phyloP scores from a whole-genome alignment of 2,329 filamentous ascomycete species.

The Aspergillus novofumigatus region DNA sequence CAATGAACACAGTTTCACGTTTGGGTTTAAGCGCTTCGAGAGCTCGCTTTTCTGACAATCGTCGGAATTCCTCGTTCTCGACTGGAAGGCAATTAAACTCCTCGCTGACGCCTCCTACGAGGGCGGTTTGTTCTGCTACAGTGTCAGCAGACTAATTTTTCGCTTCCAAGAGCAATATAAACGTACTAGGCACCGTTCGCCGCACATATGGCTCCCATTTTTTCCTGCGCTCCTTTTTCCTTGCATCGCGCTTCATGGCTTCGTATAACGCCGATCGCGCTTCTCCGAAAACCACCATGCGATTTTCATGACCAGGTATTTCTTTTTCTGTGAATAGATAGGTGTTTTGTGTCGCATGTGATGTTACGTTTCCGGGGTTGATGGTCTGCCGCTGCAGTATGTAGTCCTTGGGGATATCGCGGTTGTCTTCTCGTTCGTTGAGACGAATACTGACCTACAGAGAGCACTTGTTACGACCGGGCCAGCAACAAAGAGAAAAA shows the following conservation, averaged over 20 bases:
- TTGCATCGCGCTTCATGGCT: slow-evolving; percentile 42
- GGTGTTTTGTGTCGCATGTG: slow-evolving; percentile 66
- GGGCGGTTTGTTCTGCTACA: slow-evolving; percentile 66
- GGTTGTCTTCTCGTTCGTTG: slow-evolving; percentile 63
- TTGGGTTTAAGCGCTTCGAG: slow-evolving; percentile 59
- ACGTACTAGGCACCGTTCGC: slow-evolving; percentile 67
- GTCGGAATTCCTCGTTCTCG: slow-evolving; percentile 65
- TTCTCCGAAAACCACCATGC: slow-evolving; percentile 40
- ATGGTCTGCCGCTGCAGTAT: slow-evolving; percentile 66
- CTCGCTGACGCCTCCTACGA: slow-evolving; percentile 68
- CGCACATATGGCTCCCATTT: slow-evolving; percentile 55
- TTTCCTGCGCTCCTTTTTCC: slow-evolving; percentile 48
- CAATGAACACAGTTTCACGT: slow-evolving; percentile 51
- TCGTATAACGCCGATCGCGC: slow-evolving; percentile 46
- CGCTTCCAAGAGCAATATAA: not conserved
- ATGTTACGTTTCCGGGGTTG: slow-evolving; percentile 36
- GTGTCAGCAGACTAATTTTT: slow-evolving; percentile 3
- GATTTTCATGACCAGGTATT: slow-evolving; percentile 66
- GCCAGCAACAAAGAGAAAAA: not conserved
- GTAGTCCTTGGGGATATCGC: slow-evolving; percentile 81
- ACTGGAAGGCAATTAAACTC: slow-evolving; percentile 73
- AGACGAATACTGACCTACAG: slow-evolving; percentile 66
- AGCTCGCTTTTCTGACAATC: slow-evolving; percentile 56
- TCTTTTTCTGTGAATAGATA: slow-evolving; percentile 94
- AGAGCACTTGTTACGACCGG: slow-evolving; percentile 19